Conservation (phyloP, 2,329 filamentous ascomycete genomes). For the Arthroderma uncinatum region DNA sequence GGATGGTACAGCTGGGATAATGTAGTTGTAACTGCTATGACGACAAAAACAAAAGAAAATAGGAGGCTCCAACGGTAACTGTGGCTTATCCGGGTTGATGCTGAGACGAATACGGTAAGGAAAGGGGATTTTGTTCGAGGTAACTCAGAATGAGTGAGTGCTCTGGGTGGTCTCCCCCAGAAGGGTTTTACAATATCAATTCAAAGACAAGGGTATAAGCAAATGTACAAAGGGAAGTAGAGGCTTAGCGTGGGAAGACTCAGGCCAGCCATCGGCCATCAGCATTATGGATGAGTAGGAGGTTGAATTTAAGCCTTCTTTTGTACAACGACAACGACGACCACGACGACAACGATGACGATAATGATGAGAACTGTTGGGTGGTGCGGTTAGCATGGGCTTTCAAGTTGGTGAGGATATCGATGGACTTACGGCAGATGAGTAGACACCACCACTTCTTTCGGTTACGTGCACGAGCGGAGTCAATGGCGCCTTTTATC, state of each 20-base stretch:
- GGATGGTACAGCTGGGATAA: background rate
- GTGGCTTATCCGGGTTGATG: background rate
- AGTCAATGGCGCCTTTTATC: slow-evolving; percentile 69
- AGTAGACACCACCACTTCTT: slow-evolving; percentile 97
- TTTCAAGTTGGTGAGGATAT: background rate
- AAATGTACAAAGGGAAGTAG: background rate
- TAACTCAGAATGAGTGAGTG: background rate
- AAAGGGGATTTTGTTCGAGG: background rate
- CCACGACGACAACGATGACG: slow-evolving; percentile 40
- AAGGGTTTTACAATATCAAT: background rate
- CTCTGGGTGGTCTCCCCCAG: background rate
- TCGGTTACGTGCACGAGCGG: slow-evolving; percentile 65
- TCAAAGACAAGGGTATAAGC: slow-evolving; percentile 1
- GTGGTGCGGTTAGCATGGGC: slow-evolving; percentile 2
- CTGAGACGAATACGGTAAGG: background rate
- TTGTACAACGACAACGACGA: slow-evolving; percentile 40
- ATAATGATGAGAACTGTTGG: slow-evolving; percentile 43
- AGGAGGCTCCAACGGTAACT: slow-evolving; percentile 10
- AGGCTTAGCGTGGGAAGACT: background rate
- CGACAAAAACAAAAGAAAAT: slow-evolving; percentile 13
- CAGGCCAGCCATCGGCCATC: background rate
- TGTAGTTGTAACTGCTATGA: slow-evolving; percentile 13
- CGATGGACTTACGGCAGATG: slow-evolving; percentile 48
- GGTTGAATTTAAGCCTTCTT: slow-evolving; percentile 8
- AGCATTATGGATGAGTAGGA: background rate